A percentile compares a stretch with the other conserved stretches of the same genome.
Conservation (phyloP, 2,329 filamentous ascomycete species). For the Neofusicoccum kwambonambiense region DNA sequence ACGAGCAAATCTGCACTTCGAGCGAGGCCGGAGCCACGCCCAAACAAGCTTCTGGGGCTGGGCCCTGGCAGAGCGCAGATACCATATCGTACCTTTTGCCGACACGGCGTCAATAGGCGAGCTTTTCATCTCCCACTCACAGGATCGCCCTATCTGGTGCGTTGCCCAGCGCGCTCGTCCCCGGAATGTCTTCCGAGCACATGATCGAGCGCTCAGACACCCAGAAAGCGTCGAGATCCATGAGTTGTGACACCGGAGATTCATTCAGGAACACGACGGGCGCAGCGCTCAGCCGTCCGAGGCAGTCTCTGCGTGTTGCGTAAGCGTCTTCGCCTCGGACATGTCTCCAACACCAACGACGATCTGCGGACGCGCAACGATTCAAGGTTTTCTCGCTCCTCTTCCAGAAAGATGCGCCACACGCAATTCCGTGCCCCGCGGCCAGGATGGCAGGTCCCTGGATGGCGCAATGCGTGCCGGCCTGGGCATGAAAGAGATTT, state of each 20-base stretch:
- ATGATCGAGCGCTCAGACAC: not conserved
- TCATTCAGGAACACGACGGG: not conserved
- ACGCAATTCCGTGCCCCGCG: not conserved
- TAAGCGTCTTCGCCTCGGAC: not conserved
- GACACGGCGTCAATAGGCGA: constrained; percentile 5
- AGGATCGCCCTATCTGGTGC: not conserved
- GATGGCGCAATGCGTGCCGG: constrained; percentile 4
- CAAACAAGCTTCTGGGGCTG: constrained; percentile 7
- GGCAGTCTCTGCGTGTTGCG: not conserved
- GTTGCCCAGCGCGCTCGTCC: not conserved
- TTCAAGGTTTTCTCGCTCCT: not conserved
- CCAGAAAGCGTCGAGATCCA: not conserved
- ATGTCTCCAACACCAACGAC: not conserved
- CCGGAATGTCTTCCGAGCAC: constrained; percentile 6
- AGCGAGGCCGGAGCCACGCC: not conserved
- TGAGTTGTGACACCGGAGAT: constrained; percentile 14
- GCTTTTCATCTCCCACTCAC: constrained; percentile 10
- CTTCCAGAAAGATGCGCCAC: not conserved
- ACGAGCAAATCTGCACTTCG: not conserved
- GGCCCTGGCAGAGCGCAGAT: not conserved
- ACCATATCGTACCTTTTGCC: constrained; percentile 5
- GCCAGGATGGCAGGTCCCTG: not conserved
- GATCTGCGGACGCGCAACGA: not conserved
- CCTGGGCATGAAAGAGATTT: not conserved
- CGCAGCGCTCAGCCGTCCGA: not conserved